Conservation (phyloP, 805 yeast species). For the Metschnikowia anglica region DNA sequence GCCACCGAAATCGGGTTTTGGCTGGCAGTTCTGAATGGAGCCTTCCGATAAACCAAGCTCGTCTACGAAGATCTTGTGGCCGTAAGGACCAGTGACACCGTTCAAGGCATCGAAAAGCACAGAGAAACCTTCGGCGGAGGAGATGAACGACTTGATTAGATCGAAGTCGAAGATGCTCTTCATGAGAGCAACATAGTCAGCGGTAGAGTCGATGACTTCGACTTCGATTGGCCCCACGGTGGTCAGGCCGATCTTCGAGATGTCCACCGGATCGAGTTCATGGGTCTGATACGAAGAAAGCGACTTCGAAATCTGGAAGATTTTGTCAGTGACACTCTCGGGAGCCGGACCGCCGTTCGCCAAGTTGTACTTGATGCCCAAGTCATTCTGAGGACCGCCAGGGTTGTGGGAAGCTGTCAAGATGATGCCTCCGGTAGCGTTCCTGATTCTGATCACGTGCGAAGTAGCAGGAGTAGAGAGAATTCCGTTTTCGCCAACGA, state of each 20-base stretch:
- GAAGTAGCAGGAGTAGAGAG: constrained; percentile 96
- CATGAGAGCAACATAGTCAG: constrained; percentile 74
- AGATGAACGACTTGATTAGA: constrained; percentile 70
- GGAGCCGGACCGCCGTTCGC: constrained; percentile 99
- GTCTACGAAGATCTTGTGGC: constrained; percentile 75
- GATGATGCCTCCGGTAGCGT: constrained; percentile 91
- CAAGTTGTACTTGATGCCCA: constrained; percentile 94
- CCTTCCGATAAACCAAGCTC: constrained; percentile 75
- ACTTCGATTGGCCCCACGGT: constrained; percentile 58
- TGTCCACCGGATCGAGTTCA: constrained; percentile 64
- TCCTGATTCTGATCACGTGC: constrained; percentile 75
- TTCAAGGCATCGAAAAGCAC: constrained; percentile 86
- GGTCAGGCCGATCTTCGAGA: constrained; percentile 56
- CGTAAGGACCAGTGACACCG: constrained; percentile 98
- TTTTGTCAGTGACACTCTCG: constrained; percentile 85
- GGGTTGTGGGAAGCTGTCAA: constrained; percentile 97
- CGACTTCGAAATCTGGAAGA: constrained; percentile 64
- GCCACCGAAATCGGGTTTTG: constrained; percentile 93
- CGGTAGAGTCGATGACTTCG: constrained; percentile 80
- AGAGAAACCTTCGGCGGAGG: constrained; percentile 53
- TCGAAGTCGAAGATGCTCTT: constrained; percentile 86
- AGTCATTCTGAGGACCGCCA: constrained; percentile 89
- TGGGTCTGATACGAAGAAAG: constrained; percentile 61
- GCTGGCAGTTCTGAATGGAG: constrained; percentile 74
- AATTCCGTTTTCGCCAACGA: constrained; percentile 85